Conservation (phyloP, 306 rosid species). For the Prunus campanulata region DNA sequence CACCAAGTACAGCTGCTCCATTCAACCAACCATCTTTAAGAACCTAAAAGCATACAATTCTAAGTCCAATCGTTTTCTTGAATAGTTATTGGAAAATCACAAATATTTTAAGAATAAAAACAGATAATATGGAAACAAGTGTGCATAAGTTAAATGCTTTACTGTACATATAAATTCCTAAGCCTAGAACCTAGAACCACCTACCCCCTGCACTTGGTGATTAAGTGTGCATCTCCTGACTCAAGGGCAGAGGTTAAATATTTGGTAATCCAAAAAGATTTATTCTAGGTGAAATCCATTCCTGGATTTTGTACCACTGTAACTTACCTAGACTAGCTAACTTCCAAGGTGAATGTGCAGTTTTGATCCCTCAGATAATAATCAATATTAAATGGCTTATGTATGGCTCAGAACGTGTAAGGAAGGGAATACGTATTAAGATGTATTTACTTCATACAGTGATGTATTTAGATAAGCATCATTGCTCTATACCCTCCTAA, state of each 20-base stretch:
- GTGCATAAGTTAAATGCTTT: neutral
- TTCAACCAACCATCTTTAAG: conserved; percentile 73
- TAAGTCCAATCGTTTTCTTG: conserved; percentile 21
- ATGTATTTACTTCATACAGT: neutral
- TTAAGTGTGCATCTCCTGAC: too few relatives aligned
- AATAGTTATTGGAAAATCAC: neutral
- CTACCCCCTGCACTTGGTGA: too few relatives aligned
- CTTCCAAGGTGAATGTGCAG: too few relatives aligned
- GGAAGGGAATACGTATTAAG: neutral
- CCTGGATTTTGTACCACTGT: too few relatives aligned
- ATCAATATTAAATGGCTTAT: too few relatives aligned
- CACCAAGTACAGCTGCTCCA: conserved; percentile 96
- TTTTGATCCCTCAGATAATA: too few relatives aligned
- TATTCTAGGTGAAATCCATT: too few relatives aligned
- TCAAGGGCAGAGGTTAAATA: too few relatives aligned
- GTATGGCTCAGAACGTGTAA: neutral
- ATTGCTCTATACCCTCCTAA: neutral
- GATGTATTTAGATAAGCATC: neutral
- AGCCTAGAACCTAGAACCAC: neutral
- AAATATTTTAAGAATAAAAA: neutral
- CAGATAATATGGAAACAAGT: neutral
- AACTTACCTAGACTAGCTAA: too few relatives aligned
- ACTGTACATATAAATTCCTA: neutral
- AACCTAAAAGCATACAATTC: conserved; percentile 53
- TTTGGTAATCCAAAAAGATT: too few relatives aligned